Evolutionary conservation across 148 eudicot genomes (phyloP).

Genomic region (Euryodendron excelsum): DNA sequence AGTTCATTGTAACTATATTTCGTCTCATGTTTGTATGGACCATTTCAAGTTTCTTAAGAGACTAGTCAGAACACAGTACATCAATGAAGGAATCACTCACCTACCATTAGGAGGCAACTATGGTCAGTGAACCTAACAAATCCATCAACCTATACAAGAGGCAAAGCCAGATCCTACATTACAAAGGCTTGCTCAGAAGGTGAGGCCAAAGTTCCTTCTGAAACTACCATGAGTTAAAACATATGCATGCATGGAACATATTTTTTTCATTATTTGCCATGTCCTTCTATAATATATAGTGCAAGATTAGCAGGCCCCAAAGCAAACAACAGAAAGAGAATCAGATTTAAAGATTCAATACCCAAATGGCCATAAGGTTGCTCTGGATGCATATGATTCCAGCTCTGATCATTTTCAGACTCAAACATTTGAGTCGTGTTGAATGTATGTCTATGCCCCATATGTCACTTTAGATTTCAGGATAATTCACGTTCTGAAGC

Average conservation of each 20-base stretch:
- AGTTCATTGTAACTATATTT: neutral
- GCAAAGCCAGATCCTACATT: constrained; percentile 1
- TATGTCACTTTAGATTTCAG: constrained; percentile 22
- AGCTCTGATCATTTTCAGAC: constrained; percentile 55
- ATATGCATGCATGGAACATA: neutral
- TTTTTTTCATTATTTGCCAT: no score
- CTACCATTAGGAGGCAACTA: neutral
- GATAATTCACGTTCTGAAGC: constrained; percentile 12
- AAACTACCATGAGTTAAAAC: neutral
- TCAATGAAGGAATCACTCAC: neutral
- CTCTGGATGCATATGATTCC: constrained; percentile 57
- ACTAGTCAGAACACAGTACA: neutral
- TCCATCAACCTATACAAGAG: neutral
- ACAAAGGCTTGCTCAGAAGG: neutral
- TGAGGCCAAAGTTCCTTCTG: neutral
- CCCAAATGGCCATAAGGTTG: constrained; percentile 59
- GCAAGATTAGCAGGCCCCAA: neutral
- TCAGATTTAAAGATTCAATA: constrained; percentile 20
- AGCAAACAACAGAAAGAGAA: neutral
- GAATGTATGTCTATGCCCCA: constrained; percentile 66
- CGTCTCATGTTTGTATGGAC: neutral
- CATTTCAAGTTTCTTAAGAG: constrained; percentile 8
- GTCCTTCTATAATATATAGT: neutral
- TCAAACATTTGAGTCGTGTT: constrained; percentile 53
- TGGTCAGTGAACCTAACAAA: no score